Base-by-base conservation (phyloP, 129 eudicot species). In the Rutidosis leptorrhynchoides region DNA sequence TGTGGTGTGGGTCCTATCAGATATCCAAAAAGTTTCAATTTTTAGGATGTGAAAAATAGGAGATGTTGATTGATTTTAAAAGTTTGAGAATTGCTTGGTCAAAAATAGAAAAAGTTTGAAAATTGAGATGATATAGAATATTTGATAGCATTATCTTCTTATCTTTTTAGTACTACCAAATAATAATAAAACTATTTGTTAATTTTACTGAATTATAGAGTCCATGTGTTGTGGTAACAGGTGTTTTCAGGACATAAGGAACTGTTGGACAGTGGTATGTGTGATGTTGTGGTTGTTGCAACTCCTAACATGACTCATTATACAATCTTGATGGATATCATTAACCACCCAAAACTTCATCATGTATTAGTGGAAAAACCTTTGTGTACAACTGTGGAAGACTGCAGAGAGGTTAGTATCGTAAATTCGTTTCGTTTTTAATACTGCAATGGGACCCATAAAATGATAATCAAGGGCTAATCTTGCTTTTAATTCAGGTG, bases 291-390 rank as follows among this genome's bases (percentile, higher is more conserved):
- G 69, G 82, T 94, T 17, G 84, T 94, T 64, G 84, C 99, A 24
- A 76, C 90, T 77, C 99, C 99, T 55, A 94, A 94, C 78, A 94
- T 94, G 99, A 94, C 97, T 23, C 99, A 94, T 69, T 86, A 64
- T 77, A 80, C 86, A 62, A 94, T 94, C 62, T 74, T 94, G 49
- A 94, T 94, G 95, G 99, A 94, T 66, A 86, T 94, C 42, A 79
- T 94, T 14, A 73, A 74, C 74, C 90, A 94, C 78, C 93, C 95
- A 15, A 94, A 77, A 73, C 79, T 85, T 37, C 99, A 89, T 65
- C 99, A 94, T 71, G 90, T 94, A 12, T 72, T 94, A 28, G 99
- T 89, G 46, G 99, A 94, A 78, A 94, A 94, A 83, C 99, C 99
- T 51, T 74, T 94, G 26, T 94, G 99, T 70, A 94, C 99, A 35